phyloP scores from a whole-genome alignment of 1,284 basidiomycete genomes.

The Fomitopsis pinicola region DNA sequence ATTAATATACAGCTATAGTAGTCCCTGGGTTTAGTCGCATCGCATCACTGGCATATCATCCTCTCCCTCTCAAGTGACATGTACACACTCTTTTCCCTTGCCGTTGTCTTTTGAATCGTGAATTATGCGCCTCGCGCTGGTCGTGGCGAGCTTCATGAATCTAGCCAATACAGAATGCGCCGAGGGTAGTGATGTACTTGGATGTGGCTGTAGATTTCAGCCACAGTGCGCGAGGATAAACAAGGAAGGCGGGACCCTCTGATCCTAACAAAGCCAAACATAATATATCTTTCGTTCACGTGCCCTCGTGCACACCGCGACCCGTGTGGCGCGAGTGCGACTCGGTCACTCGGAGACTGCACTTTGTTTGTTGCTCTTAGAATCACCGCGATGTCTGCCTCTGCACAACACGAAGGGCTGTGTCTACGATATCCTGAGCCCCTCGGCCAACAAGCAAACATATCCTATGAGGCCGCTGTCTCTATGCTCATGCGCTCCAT shows the following conservation, averaged over 20 bases:
- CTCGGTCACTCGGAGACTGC: too few relatives aligned
- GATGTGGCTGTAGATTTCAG: too few relatives aligned
- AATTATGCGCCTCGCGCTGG: background rate
- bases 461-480: slow-evolving; percentile 54
- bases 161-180: background rate
- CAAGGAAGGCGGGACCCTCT: too few relatives aligned
- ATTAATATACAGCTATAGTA: background rate
- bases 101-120: background rate
- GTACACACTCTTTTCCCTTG: background rate
- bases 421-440: slow-evolving; percentile 67
- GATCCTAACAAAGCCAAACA: too few relatives aligned
- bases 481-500: slow-evolving; percentile 56
- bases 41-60: background rate
- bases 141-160: background rate
- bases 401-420: slow-evolving; percentile 26
- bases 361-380: too few relatives aligned
- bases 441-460: slow-evolving; percentile 48
- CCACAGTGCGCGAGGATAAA: too few relatives aligned
- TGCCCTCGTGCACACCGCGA: too few relatives aligned
- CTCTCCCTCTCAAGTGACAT: background rate
- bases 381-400: background rate
- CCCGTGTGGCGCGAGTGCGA: too few relatives aligned
- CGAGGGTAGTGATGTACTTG: too few relatives aligned
- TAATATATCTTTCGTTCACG: too few relatives aligned
- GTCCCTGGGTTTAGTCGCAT: background rate